These are phyloP conservation scores for Marasmius oreades DNA, from an alignment of 1,284 basidiomycete species.

Conservation along the genomic window DNA sequence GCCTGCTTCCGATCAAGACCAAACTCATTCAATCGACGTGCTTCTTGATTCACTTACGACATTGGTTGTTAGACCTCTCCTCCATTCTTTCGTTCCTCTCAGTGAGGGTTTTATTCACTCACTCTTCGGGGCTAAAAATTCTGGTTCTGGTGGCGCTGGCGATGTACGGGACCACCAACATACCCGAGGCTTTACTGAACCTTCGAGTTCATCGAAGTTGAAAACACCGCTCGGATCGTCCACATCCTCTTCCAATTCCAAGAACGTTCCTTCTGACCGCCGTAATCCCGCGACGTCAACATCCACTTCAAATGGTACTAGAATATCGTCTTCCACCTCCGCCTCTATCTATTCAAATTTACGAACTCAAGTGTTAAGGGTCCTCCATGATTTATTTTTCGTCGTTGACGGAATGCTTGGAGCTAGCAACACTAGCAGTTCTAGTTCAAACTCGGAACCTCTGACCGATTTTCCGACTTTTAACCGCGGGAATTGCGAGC, in stretches of 20 bases:
- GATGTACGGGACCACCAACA: neutral
- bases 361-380: neutral
- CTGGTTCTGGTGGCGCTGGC: neutral
- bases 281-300: too few relatives aligned
- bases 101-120: neutral
- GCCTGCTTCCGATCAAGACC: neutral
- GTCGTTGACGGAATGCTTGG: neutral
- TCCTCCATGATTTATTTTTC: neutral
- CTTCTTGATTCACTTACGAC: conserved; percentile 2
- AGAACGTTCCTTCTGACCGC: neutral
- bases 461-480: neutral
- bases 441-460: too few relatives aligned
- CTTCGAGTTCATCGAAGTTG: neutral
- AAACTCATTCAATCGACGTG: neutral
- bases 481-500: neutral
- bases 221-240: neutral
- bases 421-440: neutral
- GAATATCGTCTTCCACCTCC: neutral
- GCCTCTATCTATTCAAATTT: neutral
- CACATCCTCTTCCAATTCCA: neutral
- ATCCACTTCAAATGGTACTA: too few relatives aligned
- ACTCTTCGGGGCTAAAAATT: neutral
- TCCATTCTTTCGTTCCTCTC: conserved; percentile 2
- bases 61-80: neutral
- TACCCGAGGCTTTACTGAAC: neutral